Percentiles rank a stretch among this genome's conserved stretches.
These are phyloP conservation scores for Anisodus acutangulus DNA, from an alignment of 257 asterid species.

Conservation along the genomic window DNA sequence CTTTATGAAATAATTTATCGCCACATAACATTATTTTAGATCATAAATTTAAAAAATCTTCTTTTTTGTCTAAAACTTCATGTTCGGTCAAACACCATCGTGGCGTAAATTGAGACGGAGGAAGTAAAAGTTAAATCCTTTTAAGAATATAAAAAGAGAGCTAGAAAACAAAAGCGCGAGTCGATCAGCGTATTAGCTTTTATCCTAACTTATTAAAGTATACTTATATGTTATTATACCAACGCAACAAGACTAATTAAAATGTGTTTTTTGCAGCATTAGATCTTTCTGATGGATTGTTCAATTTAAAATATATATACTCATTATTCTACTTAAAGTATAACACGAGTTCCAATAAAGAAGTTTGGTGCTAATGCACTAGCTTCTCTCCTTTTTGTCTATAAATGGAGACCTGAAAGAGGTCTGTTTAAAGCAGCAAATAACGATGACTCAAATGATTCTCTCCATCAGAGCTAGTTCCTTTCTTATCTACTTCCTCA, in stretches of 20 bases:
- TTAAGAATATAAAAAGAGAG: too few relatives aligned
- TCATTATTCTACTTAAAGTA: background rate
- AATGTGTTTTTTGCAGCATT: conserved; percentile 9
- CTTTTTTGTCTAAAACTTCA: too few relatives aligned
- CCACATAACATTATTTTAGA: too few relatives aligned
- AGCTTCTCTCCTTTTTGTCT: background rate
- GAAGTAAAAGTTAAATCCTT: too few relatives aligned
- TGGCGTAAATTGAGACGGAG: too few relatives aligned
- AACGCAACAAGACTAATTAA: background rate
- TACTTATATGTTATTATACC: background rate
- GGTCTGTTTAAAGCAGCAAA: background rate
- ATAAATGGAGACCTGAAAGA: conserved; percentile 28
- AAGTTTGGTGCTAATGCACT: conserved; percentile 14
- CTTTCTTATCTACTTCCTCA: conserved; percentile 24
- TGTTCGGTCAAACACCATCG: too few relatives aligned
- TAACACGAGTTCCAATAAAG: background rate
- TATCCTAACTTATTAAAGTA: background rate
- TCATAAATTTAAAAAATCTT: too few relatives aligned
- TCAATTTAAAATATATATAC: background rate
- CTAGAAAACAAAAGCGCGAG: too few relatives aligned
- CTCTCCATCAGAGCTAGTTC: background rate
- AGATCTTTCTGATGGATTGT: background rate
- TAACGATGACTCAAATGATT: background rate
- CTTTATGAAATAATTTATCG: too few relatives aligned
- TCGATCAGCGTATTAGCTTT: background rate